Base-by-base conservation (phyloP, 495 filamentous ascomycete genomes). In the Neurospora sp. region DNA sequence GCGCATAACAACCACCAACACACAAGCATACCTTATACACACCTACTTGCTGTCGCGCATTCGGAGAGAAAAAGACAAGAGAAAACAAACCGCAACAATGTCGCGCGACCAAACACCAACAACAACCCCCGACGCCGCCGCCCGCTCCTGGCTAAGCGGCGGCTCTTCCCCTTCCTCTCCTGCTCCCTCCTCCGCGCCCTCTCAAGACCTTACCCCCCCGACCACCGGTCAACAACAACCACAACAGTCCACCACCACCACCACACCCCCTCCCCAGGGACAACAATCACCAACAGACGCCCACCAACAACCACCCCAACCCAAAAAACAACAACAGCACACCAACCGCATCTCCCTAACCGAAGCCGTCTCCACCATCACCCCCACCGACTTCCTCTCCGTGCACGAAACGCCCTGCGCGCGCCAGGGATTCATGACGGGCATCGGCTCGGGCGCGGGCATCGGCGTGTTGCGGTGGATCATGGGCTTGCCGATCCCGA, bases 331-430 rank as follows among this genome's bases (percentile, higher is more conserved):
- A 8, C 31, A 31, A 7, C 10, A 31, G 5, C 79, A 82, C 48
- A 59, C 81, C 45, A 80, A 83, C 44, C 82, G 86, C 73, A 75
- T 84, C 4, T 83, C 86, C 16, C 75, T 97, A 53, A 82, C 83
- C 9, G 90, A 94, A 17, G 92, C 88, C 0, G 79, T 92, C 31
- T 87, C 88, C 48, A 87, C 87, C 27, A 89, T 97, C 69, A 87
- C 87, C 17, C 70, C 89, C 9, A 83, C 89, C 68, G 92, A 97
- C 78, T 90, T 94, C 71, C 84, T 89, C 37, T 86, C 88, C 10
- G 86, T 97, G 72, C 89, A 94, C 81, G 90, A 91, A 77, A 85
- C 88, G 73, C 96, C 95, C 22, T 98, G 96, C 81, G 90, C 92
- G 5, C 88, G 95, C 38, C 90, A 96, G 75, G 89, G 92, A 17